Conservation (phyloP, 768 basidiomycete genomes). For the Pleurotus giganteus region DNA sequence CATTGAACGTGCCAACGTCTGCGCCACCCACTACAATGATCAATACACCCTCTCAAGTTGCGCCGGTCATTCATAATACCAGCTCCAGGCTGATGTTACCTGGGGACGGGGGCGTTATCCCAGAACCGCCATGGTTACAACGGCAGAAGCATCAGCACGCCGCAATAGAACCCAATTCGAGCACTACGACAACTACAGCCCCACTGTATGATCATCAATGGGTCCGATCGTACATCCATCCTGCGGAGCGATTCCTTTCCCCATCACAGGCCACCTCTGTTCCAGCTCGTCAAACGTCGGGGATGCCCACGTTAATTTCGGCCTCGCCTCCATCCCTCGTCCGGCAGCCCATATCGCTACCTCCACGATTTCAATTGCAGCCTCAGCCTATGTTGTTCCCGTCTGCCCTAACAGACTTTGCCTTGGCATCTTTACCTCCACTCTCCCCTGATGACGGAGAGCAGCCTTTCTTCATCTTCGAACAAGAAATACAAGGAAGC, state of each 20-base stretch:
- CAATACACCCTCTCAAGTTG: neutral
- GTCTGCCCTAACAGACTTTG: neutral
- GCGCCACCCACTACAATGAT: slow-evolving; percentile 17
- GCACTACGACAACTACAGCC: neutral
- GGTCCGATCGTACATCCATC: neutral
- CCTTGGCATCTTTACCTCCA: neutral
- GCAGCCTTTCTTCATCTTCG: slow-evolving; percentile 6
- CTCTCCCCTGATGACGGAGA: slow-evolving; percentile 6
- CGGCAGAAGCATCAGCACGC: neutral
- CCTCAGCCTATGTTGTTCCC: neutral
- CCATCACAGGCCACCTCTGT: too few relatives aligned
- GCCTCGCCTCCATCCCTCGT: neutral
- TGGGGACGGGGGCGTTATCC: slow-evolving; percentile 1
- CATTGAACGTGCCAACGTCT: slow-evolving; percentile 18
- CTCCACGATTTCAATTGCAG: neutral
- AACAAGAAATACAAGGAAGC: neutral
- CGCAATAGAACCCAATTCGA: neutral
- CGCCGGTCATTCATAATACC: neutral
- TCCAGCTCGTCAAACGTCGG: neutral
- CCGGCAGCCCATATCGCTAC: too few relatives aligned
- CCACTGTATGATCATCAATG: neutral
- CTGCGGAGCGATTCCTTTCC: neutral
- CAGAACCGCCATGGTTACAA: slow-evolving; percentile 4
- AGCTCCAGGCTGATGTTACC: neutral
- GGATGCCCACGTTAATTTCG: too few relatives aligned